Evolutionary conservation across 2,329 filamentous ascomycete genomes (phyloP).

Genomic region (Ceratocystis colombiana): DNA sequence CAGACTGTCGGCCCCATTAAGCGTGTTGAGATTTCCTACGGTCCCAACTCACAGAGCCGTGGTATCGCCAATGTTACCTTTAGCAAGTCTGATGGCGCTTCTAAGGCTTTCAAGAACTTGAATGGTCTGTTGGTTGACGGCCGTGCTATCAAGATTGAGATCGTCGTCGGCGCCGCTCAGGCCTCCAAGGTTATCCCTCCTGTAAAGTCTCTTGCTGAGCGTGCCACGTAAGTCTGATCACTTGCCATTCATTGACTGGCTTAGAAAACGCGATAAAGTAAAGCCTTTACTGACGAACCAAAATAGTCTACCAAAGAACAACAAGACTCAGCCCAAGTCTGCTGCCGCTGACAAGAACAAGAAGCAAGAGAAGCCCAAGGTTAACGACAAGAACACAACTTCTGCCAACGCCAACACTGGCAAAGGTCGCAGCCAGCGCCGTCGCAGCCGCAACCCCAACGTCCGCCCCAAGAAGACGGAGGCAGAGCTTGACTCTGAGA

Average conservation of each 20-base stretch:
- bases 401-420: conserved; percentile 32
- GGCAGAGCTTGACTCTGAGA: conserved; percentile 93
- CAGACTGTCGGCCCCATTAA: conserved; percentile 84
- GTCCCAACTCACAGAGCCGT: conserved; percentile 80
- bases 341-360: conserved; percentile 64
- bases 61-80: conserved; percentile 89
- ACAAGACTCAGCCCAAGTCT: conserved; percentile 71
- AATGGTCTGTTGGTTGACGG: conserved; percentile 88
- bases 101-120: conserved; percentile 70
- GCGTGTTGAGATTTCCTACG: conserved; percentile 83
- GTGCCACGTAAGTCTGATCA: conserved; percentile 51
- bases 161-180: conserved; percentile 69
- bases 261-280: conserved; percentile 27
- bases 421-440: conserved; percentile 39
- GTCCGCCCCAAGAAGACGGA: conserved; percentile 76
- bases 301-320: conserved; percentile 34
- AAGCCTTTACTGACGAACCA: conserved; percentile 14
- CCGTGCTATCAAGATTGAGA: conserved; percentile 88
- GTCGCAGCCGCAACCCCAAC: conserved; percentile 48
- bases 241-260: not conserved
- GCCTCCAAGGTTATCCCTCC: conserved; percentile 57
- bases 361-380: conserved; percentile 39
- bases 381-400: conserved; percentile 19
- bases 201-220: conserved; percentile 66
- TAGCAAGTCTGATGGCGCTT: conserved; percentile 66